These are phyloP conservation scores for Phytophthora ramorum DNA, from an alignment of 352 stramenopile species.

Conservation along the genomic window DNA sequence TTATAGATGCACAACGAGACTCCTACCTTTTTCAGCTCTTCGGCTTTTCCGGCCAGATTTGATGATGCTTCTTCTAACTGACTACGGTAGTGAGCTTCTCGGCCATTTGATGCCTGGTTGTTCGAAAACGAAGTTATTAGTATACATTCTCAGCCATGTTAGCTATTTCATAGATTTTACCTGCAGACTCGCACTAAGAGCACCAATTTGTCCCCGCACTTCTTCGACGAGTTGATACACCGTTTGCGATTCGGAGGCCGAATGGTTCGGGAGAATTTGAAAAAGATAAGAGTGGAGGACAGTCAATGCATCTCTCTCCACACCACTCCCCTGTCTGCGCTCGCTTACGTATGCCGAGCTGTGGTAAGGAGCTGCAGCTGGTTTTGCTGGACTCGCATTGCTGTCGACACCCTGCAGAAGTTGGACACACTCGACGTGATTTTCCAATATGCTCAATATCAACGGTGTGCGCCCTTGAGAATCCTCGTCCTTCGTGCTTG, in stretches of 20 bases:
- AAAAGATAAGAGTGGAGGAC: slow-evolving; percentile 36
- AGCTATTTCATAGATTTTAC: slow-evolving; percentile 10
- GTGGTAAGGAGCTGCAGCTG: slow-evolving; percentile 14
- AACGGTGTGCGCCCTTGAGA: slow-evolving; percentile 64
- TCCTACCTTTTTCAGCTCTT: slow-evolving; percentile 38
- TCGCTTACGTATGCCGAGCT: slow-evolving; percentile 8
- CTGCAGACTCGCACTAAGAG: slow-evolving; percentile 38
- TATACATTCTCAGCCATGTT: background rate
- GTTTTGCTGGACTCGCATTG: slow-evolving; percentile 11
- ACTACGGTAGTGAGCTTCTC: slow-evolving; percentile 31
- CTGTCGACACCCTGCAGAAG: slow-evolving; percentile 51
- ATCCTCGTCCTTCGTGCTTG: slow-evolving; percentile 56
- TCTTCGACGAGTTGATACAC: slow-evolving; percentile 40
- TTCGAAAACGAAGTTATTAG: slow-evolving; percentile 7
- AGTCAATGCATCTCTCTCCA: slow-evolving; percentile 34
- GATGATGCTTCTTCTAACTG: slow-evolving; percentile 32
- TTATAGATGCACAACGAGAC: background rate
- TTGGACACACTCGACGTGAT: slow-evolving; percentile 70
- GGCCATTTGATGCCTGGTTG: slow-evolving; percentile 24
- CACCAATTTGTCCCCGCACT: slow-evolving; percentile 32
- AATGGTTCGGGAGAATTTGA: slow-evolving; percentile 26
- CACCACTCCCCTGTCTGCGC: slow-evolving; percentile 9
- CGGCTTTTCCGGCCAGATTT: slow-evolving; percentile 12
- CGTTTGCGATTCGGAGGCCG: slow-evolving; percentile 30
- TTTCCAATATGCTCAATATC: slow-evolving; percentile 76